Base-by-base conservation (phyloP, 495 filamentous ascomycete genomes). In the Penicillium angulare region DNA sequence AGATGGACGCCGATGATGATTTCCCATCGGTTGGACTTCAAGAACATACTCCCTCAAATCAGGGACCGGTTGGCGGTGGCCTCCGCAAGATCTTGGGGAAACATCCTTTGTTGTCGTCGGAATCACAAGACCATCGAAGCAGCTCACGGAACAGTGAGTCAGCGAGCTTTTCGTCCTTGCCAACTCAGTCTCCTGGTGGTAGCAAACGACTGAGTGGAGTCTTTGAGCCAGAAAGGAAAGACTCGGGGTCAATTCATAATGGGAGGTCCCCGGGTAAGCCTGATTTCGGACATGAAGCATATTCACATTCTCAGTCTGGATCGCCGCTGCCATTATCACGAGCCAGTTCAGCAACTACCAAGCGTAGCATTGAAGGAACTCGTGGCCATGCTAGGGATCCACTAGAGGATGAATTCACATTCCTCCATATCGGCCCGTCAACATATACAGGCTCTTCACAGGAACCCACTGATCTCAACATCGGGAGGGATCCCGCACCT, bases 351-450 rank as follows among this genome's bases (percentile, higher is more conserved):
- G 62, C 61, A 9, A 63, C 61, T 0, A 73, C 69, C 13, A 73
- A 75, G 36, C 67, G 69, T 34, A 77, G 73, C 46, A 17, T 66
- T 5, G 70, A 75, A 43, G 73, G 72, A 13, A 75, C 88, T 70
- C 64, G 71, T 64, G 84, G 83, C 18, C 85, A 87, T 56, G 85
- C 83, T 1, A 79, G 84, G 54, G 81, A 90, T 57, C 79, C 81
- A 1, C 61, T 85, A 5, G 76, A 80, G 39, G 81, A 76, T 50
- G 72, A 84, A 49, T 80, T 78, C 32, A 74, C 85, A 0, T 87
- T 84, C 62, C 80, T 97, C 15, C 82, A 82, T 46, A 87, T 97
- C 54, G 90, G 89, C 3, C 78, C 83, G 12, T 77, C 74, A 8
- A 75, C 68, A 20, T 76, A 68, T 43, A 74, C 61, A 3, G 72